These are phyloP conservation scores for Elaeis oleifera DNA, from an alignment of 202 grass and related monocot species.

Conservation along the genomic window DNA sequence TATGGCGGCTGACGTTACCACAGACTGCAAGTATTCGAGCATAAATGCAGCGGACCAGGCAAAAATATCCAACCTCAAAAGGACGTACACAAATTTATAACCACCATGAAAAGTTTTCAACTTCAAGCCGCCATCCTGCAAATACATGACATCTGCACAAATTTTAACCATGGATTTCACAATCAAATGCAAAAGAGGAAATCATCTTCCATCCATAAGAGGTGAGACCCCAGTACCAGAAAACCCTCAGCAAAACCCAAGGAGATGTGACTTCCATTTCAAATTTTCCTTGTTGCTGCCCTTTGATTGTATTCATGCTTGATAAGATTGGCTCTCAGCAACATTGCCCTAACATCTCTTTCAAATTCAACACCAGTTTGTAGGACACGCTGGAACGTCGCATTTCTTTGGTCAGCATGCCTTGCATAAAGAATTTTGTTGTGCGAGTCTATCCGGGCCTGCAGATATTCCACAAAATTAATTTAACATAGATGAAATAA, in stretches of 20 bases:
- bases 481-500: background rate
- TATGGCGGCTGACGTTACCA: too few species aligned
- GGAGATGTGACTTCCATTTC: slow-evolving; percentile 11
- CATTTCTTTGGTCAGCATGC: slow-evolving; percentile 92
- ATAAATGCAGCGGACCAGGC: too few species aligned
- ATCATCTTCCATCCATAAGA: slow-evolving; percentile 23
- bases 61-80: too few species aligned
- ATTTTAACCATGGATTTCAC: too few species aligned
- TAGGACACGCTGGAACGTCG: slow-evolving; percentile 82
- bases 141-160: too few species aligned
- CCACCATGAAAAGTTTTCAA: too few species aligned
- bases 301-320: slow-evolving; percentile 66
- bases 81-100: too few species aligned
- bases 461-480: slow-evolving; percentile 26
- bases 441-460: slow-evolving; percentile 97
- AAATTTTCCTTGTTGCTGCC: slow-evolving; percentile 42
- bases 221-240: background rate
- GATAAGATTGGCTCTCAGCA: slow-evolving; percentile 86
- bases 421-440: slow-evolving; percentile 99
- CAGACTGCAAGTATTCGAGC: too few species aligned
- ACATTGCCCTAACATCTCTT: slow-evolving; percentile 71
- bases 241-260: background rate
- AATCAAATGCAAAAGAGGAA: too few species aligned
- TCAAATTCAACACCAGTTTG: slow-evolving; percentile 77
- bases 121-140: too few species aligned